These are phyloP conservation scores for Coniochaeta prunicola DNA, from an alignment of 2,329 filamentous ascomycete genomes.

Conservation along the genomic window DNA sequence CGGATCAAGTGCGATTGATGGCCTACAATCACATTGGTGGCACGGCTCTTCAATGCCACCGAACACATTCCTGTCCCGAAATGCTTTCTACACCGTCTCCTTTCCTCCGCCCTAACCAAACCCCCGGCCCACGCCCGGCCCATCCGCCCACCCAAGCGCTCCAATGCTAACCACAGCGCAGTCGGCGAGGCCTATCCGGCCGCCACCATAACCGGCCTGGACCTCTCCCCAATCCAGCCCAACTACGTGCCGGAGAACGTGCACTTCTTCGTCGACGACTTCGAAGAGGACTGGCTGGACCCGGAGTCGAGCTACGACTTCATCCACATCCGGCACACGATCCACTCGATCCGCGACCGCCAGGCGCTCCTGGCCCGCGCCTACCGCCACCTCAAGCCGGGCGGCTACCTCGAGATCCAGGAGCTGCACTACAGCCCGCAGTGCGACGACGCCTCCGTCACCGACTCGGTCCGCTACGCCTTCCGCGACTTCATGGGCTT, in stretches of 20 bases:
- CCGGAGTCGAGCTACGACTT: constrained; percentile 37
- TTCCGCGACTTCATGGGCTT: constrained; percentile 37
- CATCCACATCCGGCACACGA: constrained; percentile 39
- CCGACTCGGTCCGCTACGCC: constrained; percentile 31
- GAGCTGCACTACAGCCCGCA: constrained; percentile 34
- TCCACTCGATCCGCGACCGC: constrained; percentile 36
- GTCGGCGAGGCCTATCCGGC: constrained; percentile 40
- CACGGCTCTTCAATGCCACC: too few species aligned
- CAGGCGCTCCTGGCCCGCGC: constrained; percentile 29
- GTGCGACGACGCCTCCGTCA: constrained; percentile 37
- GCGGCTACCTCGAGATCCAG: constrained; percentile 42
- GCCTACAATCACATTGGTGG: too few species aligned
- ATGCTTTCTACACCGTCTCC: too few species aligned
- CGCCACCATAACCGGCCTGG: constrained; percentile 37
- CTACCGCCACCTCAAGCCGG: constrained; percentile 40
- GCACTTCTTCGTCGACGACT: constrained; percentile 44
- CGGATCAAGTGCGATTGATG: neutral
- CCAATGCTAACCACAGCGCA: constrained; percentile 12
- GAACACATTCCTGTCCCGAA: too few species aligned
- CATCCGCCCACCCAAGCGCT: neutral
- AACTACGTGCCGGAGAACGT: constrained; percentile 43
- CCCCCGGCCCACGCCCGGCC: neutral
- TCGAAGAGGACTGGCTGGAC: constrained; percentile 44
- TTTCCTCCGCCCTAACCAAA: neutral
- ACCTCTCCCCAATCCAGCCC: constrained; percentile 45